Base-by-base conservation (phyloP, 2,329 filamentous ascomycete genomes). In the Venturia pyrina region DNA sequence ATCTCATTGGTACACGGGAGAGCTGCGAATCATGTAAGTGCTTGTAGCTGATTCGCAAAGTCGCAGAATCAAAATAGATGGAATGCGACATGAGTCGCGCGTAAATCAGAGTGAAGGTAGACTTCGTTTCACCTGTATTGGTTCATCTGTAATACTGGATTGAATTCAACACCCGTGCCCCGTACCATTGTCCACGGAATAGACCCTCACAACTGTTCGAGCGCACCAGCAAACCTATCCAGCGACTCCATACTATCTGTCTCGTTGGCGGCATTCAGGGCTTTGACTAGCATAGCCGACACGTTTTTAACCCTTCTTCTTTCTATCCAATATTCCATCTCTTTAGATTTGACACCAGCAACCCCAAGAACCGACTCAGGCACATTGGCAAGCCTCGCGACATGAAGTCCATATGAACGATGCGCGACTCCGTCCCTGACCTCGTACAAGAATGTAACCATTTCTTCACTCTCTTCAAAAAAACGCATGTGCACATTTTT, bases 401-500 rank as follows among this genome's bases (percentile, higher is more conserved):
- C 95, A 75, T 98, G 98, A 66, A 99, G 69, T 8, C 96, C 95
- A 75, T 99, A 99, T 21, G 90, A 96, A 5, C 95, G 85, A 80
- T 98, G 93, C 10, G 95, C 93, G 13, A 96, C 90, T 13, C 95
- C 95, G 69, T 95, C 90, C 0, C 86, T 89, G 1, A 97, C 89
- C 74, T 97, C 91, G 74, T 99, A 99, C 62, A 99, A 76, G 72
- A 99, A 99, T 0, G 95, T 97, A 56, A 99, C 89, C 59, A 96
- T 88, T 69, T 91, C 86, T 43, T 90, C 86, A 72, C 86, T 83
- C 2, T 84, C 87, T 43, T 90, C 86, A 3, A 84, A 86, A 76
- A 99, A 99, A 63, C 85, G 86, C 93, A 99, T 98, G 75, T 99
- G 95, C 60, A 97, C 90, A 75, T 98, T 98, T 70, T 83, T 86